Conservation (phyloP, 1,284 basidiomycete species). For the Pulchroboletus neoregius region DNA sequence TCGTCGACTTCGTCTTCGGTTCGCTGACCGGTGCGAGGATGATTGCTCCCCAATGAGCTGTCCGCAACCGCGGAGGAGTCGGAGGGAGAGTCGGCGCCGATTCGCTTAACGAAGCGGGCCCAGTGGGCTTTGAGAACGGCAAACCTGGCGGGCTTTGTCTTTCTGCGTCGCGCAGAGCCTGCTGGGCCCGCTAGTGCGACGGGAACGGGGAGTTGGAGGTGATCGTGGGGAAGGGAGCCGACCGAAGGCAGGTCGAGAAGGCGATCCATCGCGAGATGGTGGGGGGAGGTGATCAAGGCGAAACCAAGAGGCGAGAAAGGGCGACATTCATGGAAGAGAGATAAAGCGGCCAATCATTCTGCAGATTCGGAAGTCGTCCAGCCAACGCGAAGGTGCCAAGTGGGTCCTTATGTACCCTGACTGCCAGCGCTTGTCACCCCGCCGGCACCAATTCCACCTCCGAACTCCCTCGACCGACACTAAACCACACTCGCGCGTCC, state of each 20-base stretch:
- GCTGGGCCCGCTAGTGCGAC: conserved; percentile 14
- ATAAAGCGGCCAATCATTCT: conserved; percentile 10
- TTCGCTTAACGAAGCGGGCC: conserved; percentile 41
- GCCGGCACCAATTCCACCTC: conserved; percentile 21
- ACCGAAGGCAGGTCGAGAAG: neutral
- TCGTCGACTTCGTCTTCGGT: conserved; percentile 30
- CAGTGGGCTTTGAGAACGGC: conserved; percentile 39
- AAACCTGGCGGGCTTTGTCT: conserved; percentile 37
- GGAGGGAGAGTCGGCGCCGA: conserved; percentile 42
- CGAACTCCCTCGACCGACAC: conserved; percentile 7
- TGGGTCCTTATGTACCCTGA: conserved; percentile 8
- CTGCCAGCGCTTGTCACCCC: neutral
- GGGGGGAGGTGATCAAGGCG: neutral
- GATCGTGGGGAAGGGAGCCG: conserved; percentile 7
- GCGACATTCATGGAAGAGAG: conserved; percentile 4
- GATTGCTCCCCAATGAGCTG: conserved; percentile 42
- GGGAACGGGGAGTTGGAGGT: conserved; percentile 25
- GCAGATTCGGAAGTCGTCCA: conserved; percentile 13
- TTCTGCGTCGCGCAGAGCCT: conserved; percentile 15
- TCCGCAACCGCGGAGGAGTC: conserved; percentile 39
- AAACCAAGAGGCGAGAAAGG: neutral
- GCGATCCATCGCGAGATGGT: conserved; percentile 11
- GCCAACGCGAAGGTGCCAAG: conserved; percentile 2
- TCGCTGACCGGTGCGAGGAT: conserved; percentile 19
- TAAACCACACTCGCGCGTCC: neutral